Percentiles rank a stretch among this genome's conserved stretches.
phyloP scores from a whole-genome alignment of 2,329 filamentous ascomycete species.

The Colletotrichum paranaense region DNA sequence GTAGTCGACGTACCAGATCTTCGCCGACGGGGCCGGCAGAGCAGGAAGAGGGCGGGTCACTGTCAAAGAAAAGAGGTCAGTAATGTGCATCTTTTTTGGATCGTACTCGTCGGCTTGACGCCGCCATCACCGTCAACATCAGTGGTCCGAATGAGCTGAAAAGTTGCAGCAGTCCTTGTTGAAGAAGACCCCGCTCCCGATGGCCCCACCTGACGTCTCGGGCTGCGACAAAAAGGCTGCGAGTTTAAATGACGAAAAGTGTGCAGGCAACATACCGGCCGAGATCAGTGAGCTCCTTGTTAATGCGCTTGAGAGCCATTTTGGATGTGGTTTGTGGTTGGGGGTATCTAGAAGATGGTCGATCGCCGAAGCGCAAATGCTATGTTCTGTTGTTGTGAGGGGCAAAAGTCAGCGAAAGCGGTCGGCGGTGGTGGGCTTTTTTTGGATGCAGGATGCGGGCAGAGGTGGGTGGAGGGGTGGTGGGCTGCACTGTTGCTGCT shows the following conservation, averaged over 20 bases:
- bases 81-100: conserved; percentile 17
- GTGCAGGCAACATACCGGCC: conserved; percentile 72
- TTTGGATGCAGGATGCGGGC: conserved; percentile 26
- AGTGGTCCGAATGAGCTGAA: conserved; percentile 6
- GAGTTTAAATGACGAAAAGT: conserved; percentile 23
- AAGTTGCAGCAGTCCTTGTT: conserved; percentile 24
- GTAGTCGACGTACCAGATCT: conserved; percentile 83
- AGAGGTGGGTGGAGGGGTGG: background rate
- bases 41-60: conserved; percentile 98
- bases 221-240: conserved; percentile 39
- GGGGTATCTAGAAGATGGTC: conserved; percentile 37
- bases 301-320: conserved; percentile 94
- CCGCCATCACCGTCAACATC: conserved; percentile 1
- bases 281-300: conserved; percentile 92
- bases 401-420: conserved; percentile 36
- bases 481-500: conserved; percentile 12
- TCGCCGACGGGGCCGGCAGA: conserved; percentile 97
- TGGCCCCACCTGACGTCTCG: conserved; percentile 49
- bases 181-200: conserved; percentile 49
- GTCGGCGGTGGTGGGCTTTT: conserved; percentile 34
- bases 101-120: background rate
- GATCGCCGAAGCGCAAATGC: conserved; percentile 31
- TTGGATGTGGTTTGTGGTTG: conserved; percentile 41
- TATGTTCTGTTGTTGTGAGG: conserved; percentile 36
- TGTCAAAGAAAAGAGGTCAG: conserved; percentile 55